Base-by-base conservation (phyloP, 345 rosid genomes). In the Lenwebbia sp. region DNA sequence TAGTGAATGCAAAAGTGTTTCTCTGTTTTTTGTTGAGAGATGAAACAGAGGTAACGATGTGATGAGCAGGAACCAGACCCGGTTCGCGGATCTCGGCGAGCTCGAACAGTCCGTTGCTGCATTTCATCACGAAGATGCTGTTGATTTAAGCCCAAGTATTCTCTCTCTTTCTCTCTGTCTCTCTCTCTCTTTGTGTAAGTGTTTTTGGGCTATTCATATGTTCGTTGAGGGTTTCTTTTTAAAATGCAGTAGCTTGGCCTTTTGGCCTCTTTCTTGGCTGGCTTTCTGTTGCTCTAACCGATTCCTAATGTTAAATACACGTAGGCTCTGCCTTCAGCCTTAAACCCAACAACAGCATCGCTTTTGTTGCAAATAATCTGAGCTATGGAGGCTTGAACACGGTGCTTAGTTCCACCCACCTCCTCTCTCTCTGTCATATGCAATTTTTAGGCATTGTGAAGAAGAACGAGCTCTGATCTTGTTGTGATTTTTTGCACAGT, bases 81-180 rank as follows among this genome's bases (percentile, higher is more conserved):
- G 90, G 82, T 92, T 90, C 87, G 81, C 83, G 90, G 95, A 93
- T 88, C 92, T 93, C 89, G 96, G 95, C 52, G 97, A 95, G 95
- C 94, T 95, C 93, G 94, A 92, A 89, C 98, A 94, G 84, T 90
- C 95, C n/a, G 55, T 49, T 44, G 83, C 88, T 60, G 90, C 90
- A 65, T 96, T 94, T 89, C 95, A 92, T 82, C 97, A 93, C 76
- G 86, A 95, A 13, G 93, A 93, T 89, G 90, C 96, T 86, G 91
- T 92, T 89, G 93, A 91, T 91, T 93, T 95, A 90, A 95, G 94
- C 90, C 91, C 97, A 94, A 94, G 99, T 97, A 88, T 90, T 50
- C 52, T 83, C 76, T 84, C 60, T 87, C 28, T 84, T 52, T 47
- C 50, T 84, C 74, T 85, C 62, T 87, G 26, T 83, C 55, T 47